Percentiles rank a stretch among this genome's conserved stretches.
Evolutionary conservation across 257 asterid genomes (phyloP).

Genomic region (Cruciata laevipes): DNA sequence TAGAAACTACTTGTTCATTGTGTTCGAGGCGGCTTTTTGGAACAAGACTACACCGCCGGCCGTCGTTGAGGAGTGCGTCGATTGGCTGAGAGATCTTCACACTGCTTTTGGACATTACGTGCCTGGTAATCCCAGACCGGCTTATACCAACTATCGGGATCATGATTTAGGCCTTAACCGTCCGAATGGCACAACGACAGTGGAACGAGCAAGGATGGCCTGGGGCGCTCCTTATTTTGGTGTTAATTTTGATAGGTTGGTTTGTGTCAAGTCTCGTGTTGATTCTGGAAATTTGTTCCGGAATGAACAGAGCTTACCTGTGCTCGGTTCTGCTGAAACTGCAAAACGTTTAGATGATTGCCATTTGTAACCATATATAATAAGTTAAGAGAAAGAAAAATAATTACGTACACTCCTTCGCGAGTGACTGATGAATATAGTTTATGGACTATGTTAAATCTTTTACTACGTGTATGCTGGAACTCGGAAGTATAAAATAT

Average conservation of each 20-base stretch:
- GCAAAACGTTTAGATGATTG: no score
- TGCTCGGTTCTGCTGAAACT: neutral
- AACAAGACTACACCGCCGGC: neutral
- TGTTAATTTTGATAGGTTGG: slow-evolving; percentile 10
- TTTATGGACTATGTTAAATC: no score
- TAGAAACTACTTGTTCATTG: neutral
- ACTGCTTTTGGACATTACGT: slow-evolving; percentile 2
- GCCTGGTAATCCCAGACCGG: slow-evolving; percentile 6
- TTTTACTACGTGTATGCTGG: no score
- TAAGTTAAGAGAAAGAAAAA: no score
- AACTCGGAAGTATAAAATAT: no score
- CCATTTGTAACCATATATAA: no score
- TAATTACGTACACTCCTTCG: no score
- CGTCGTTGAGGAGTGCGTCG: neutral
- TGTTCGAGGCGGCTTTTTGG: slow-evolving; percentile 5
- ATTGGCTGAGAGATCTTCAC: slow-evolving; percentile 7
- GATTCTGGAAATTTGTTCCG: slow-evolving; percentile 15
- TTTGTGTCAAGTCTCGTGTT: slow-evolving; percentile 10
- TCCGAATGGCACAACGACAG: neutral
- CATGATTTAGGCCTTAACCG: slow-evolving; percentile 15
- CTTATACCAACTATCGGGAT: slow-evolving; percentile 4
- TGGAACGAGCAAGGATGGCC: neutral
- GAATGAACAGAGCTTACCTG: slow-evolving; percentile 17
- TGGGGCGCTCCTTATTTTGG: slow-evolving; percentile 10
- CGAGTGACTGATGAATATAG: no score